Conservation (phyloP, 306 rosid species). For the Ochetophila trinervis region DNA sequence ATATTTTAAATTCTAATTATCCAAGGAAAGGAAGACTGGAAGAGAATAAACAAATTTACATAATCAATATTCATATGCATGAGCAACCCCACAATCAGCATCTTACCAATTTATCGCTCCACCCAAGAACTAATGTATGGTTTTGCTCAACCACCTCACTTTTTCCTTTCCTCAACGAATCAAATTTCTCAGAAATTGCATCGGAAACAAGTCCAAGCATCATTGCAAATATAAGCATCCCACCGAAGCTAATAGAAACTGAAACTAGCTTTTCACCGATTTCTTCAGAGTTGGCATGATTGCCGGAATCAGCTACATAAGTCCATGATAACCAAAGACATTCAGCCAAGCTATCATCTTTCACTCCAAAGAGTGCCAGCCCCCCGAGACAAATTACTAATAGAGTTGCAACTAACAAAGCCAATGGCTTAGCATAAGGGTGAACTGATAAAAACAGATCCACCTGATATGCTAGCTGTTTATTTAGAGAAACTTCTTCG, state of each 20-base stretch:
- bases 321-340: slow-evolving; percentile 96
- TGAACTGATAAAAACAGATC: slow-evolving; percentile 79
- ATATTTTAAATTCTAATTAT: background rate
- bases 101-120: slow-evolving; percentile 88
- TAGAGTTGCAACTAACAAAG: slow-evolving; percentile 73
- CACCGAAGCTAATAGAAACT: slow-evolving; percentile 84
- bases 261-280: slow-evolving; percentile 76
- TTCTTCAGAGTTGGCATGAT: slow-evolving; percentile 72
- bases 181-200: slow-evolving; percentile 83
- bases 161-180: slow-evolving; percentile 87
- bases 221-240: slow-evolving; percentile 96
- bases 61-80: background rate
- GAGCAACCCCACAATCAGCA: slow-evolving; percentile 3
- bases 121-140: slow-evolving; percentile 90
- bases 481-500: slow-evolving; percentile 65
- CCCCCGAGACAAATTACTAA: slow-evolving; percentile 76
- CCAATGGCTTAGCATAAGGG: slow-evolving; percentile 86
- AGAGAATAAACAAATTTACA: background rate
- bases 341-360: slow-evolving; percentile 54
- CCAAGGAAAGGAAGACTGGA: background rate
- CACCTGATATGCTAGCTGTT: slow-evolving; percentile 65
- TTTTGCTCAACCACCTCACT: slow-evolving; percentile 86
- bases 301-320: slow-evolving; percentile 85
- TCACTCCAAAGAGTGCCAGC: slow-evolving; percentile 79
- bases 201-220: slow-evolving; percentile 97